Evolutionary conservation across 2,329 filamentous ascomycete species (phyloP), one percentile per base, ranked within the genome.

Genomic region (Penicillium nordicum): DNA sequence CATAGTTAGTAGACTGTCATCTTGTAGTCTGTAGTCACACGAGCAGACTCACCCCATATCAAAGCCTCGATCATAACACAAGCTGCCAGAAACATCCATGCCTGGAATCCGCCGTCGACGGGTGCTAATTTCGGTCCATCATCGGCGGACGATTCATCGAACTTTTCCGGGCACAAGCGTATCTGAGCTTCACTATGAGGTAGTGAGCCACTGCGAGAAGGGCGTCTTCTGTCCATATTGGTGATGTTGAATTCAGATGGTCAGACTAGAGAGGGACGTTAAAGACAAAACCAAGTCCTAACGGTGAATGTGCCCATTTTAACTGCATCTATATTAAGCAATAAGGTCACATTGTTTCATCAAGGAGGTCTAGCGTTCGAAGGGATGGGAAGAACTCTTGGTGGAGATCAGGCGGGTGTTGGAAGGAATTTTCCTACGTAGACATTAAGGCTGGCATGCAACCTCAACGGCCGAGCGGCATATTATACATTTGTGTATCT

Each of bases 11-110:
- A 3, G 5, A 5, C 4, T 47, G 5, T 18, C 25, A 18, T 10
- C 25, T 7, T 10, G 23, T 6, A 16, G 11, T 18, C 32, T 12
- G 23, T 6, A 16, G 11, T 27, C 32, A 11, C 3, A 2, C 5
- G 5, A n/a, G 14, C 11, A 25, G 40, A 63, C 71, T 54, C 66
- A 79, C 79, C 81, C 80, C 81, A 84, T 48, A 83, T 76, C 2
- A 83, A 68, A 23, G 77, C 79, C 65, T 84, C 81, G 34, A 84
- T 72, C 50, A 79, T 69, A 57, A 80, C 82, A 48, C 77, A 80
- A 1, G 78, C 80, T 9, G 74, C 72, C 5, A 84, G 66, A 55
- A 82, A 80, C 23, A 81, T 62, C 71, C 74, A 79, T 23, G 76
- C 77, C 30, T 73, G 64, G 57, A 70, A 70, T 1, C 76, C 76